Percentiles rank a stretch among this genome's conserved stretches.
Evolutionary conservation across 805 yeast species (phyloP).

Genomic region (Ogataea ganodermae): DNA sequence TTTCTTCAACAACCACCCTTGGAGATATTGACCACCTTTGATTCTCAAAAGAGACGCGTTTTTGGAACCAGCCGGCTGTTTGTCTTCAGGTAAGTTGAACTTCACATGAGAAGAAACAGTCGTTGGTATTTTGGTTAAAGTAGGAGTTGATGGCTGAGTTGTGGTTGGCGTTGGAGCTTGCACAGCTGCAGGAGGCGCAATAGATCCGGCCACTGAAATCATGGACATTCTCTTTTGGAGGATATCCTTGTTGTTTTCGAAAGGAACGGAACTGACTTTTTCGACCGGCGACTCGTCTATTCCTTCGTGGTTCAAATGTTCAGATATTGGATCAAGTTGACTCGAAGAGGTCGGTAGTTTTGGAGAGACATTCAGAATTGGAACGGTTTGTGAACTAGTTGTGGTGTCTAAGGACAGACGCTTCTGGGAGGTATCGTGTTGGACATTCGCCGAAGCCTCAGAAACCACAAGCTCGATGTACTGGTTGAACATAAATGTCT

Average conservation of each 20-base stretch:
- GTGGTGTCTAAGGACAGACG: not conserved
- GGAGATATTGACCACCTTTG: constrained; percentile 69
- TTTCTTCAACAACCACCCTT: constrained; percentile 72
- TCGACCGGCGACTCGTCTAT: not conserved
- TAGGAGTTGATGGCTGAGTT: not conserved
- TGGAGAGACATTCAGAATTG: not conserved
- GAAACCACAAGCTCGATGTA: constrained; percentile 28
- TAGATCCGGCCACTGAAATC: not conserved
- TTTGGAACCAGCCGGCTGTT: constrained; percentile 19
- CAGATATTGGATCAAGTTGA: constrained; percentile 15
- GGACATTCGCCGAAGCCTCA: not conserved
- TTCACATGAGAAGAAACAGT: constrained; percentile 24
- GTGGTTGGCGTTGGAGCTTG: constrained; percentile 1
- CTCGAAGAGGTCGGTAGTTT: constrained; percentile 4
- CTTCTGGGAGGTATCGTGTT: not conserved
- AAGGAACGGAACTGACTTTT: constrained; percentile 3
- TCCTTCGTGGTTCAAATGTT: constrained; percentile 11
- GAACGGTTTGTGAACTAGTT: not conserved
- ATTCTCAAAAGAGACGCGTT: constrained; percentile 39
- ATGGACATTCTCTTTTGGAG: constrained; percentile 4
- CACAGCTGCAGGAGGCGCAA: not conserved
- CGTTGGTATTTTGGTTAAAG: not conserved
- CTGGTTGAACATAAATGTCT: constrained; percentile 72
- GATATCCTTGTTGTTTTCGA: not conserved
- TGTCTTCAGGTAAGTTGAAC: constrained; percentile 30